Evolutionary conservation across 495 filamentous ascomycete genomes (phyloP), one percentile per base, ranked within the genome.

Genomic region (Viridothelium virens): DNA sequence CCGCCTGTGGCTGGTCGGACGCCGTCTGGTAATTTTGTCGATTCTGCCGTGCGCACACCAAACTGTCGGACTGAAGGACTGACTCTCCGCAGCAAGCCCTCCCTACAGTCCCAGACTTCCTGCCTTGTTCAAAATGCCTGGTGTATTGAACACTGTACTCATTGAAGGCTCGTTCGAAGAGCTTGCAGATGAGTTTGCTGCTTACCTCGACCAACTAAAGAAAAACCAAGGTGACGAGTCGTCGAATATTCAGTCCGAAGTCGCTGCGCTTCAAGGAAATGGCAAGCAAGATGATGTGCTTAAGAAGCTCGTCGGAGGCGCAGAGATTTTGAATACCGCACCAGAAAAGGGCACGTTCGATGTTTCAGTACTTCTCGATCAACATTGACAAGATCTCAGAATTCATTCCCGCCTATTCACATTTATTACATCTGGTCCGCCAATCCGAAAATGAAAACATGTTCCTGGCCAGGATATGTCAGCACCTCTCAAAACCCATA

Each of bases 361-460:
- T 62, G 48, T 38, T 31, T 14, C n/a, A 44, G n/a, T 18, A 47
- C 11, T 56, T 16, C 31, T 50, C 18, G 7, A n/a, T 31, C 38
- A 47, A 36, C 56, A 59, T 48, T 16, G 59, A 63, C 44, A 16
- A 25, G 38, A 34, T n/a, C 71, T 66, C 70, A 88, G 93, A 97
- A 78, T 93, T 97, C 75, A 90, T 88, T 63, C 85, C 92, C 41
- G 89, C 94, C 44, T 96, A 96, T 81, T 97, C 97, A 80, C 89
- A 97, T 68, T 87, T 99, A 70, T 83, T 97, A 68, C 91, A 97
- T 80, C 87, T 99, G 36, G 82, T 95, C 72, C 84, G 89, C 69
- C 91, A 95, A 77, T 88, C 90, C 47, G 84, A 88, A 69, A 87
- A 92, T 69, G 82, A 88, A 66, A 85, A 91, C 75, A 90, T 87